Conservation (phyloP, 2,329 filamentous ascomycete genomes). For the Phaeomoniella chlamydospora region DNA sequence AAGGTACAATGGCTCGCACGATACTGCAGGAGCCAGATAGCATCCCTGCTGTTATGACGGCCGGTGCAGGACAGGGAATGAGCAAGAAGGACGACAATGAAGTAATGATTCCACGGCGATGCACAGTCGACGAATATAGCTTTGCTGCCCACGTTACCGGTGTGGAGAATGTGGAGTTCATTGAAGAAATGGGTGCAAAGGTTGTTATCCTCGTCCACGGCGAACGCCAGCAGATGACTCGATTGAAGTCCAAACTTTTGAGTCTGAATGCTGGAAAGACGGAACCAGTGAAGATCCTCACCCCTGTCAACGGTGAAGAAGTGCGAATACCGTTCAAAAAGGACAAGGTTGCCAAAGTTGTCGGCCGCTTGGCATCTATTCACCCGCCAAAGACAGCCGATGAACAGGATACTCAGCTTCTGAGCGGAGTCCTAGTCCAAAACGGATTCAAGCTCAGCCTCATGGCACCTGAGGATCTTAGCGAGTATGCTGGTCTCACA, state of each 20-base stretch:
- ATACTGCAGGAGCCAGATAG: slow-evolving; percentile 90
- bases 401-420: slow-evolving; percentile 41
- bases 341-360: slow-evolving; percentile 91
- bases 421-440: slow-evolving; percentile 86
- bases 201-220: slow-evolving; percentile 73
- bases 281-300: slow-evolving; percentile 79
- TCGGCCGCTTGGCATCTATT: slow-evolving; percentile 78
- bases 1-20: slow-evolving; percentile 95
- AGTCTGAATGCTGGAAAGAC: slow-evolving; percentile 76
- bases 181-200: slow-evolving; percentile 70
- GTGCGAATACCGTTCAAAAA: slow-evolving; percentile 88
- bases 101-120: slow-evolving; percentile 79
- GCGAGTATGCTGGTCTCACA: slow-evolving; percentile 91
- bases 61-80: slow-evolving; percentile 37
- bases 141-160: slow-evolving; percentile 97
- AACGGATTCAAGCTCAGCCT: slow-evolving; percentile 95
- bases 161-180: slow-evolving; percentile 89
- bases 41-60: slow-evolving; percentile 79
- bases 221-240: slow-evolving; percentile 96
- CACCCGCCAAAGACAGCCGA: slow-evolving; percentile 45
- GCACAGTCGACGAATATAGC: slow-evolving; percentile 84
- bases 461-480: slow-evolving; percentile 91
- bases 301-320: slow-evolving; percentile 88
- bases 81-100: slow-evolving; percentile 58
- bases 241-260: slow-evolving; percentile 83